phyloP scores from a whole-genome alignment of 2,329 filamentous ascomycete genomes.

The Ceratocystis variospora region DNA sequence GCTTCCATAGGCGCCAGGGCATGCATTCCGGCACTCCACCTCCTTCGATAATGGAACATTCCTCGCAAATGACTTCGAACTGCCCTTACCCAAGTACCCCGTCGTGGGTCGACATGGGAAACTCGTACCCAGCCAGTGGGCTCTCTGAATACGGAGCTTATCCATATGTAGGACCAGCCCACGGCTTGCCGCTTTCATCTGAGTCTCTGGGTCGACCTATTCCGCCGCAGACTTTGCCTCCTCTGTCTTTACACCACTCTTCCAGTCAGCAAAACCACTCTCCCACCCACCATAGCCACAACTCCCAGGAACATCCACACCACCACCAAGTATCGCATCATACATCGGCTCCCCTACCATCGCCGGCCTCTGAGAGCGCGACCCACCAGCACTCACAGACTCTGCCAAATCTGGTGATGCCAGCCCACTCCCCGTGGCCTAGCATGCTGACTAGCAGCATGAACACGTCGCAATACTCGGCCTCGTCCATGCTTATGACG shows the following conservation, averaged over 20 bases:
- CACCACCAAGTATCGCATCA: slow-evolving; percentile 24
- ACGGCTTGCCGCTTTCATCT: slow-evolving; percentile 28
- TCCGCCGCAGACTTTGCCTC: slow-evolving; percentile 35
- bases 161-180: slow-evolving; percentile 4
- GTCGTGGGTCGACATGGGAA: slow-evolving; percentile 8
- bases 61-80: slow-evolving; percentile 13
- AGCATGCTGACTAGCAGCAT: slow-evolving; percentile 51
- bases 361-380: slow-evolving; percentile 26
- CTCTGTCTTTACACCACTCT: slow-evolving; percentile 24
- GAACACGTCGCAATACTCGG: neutral
- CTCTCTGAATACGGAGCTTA: slow-evolving; percentile 11
- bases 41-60: neutral
- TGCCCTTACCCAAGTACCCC: neutral
- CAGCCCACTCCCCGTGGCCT: slow-evolving; percentile 56
- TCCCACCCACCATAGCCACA: slow-evolving; percentile 20
- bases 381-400: slow-evolving; percentile 40
- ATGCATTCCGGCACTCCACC: neutral
- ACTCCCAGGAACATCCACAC: slow-evolving; percentile 30
- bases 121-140: neutral
- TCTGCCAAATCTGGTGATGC: slow-evolving; percentile 39
- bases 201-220: slow-evolving; percentile 36
- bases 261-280: slow-evolving; percentile 23
- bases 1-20: neutral
- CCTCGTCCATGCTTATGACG: slow-evolving; percentile 7
- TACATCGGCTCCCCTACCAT: slow-evolving; percentile 1